Conservation (phyloP, 805 yeast genomes). For the Tetrapisispora arboricola region DNA sequence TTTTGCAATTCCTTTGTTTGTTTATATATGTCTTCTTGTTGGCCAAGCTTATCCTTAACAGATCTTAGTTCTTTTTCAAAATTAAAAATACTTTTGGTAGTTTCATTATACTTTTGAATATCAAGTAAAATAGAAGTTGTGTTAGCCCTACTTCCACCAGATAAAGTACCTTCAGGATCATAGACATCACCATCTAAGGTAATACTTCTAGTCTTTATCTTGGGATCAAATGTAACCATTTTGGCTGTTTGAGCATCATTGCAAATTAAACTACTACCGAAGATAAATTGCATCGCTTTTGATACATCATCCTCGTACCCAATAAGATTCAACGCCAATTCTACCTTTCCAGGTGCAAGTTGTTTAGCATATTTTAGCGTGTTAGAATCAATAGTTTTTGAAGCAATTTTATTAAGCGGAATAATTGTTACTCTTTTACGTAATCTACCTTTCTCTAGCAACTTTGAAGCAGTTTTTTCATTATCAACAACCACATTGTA, state of each 20-base stretch:
- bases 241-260: conserved; percentile 82
- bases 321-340: conserved; percentile 75
- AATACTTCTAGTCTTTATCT: conserved; percentile 68
- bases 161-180: conserved; percentile 91
- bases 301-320: conserved; percentile 60
- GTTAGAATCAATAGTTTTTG: conserved; percentile 43
- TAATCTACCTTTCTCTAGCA: conserved; percentile 69
- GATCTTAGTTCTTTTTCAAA: conserved; percentile 36
- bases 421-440: conserved; percentile 80
- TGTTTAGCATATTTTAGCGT: conserved; percentile 56
- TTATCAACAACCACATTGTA: conserved; percentile 87
- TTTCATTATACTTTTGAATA: conserved; percentile 53
- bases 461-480: conserved; percentile 72
- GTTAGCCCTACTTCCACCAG: conserved; percentile 81
- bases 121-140: conserved; percentile 49
- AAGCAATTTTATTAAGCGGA: conserved; percentile 77
- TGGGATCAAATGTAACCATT: conserved; percentile 75
- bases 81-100: conserved; percentile 31
- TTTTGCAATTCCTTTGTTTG: conserved; percentile 49
- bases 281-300: conserved; percentile 83
- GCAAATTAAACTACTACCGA: conserved; percentile 85
- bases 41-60: conserved; percentile 33
- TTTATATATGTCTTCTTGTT: conserved; percentile 35
- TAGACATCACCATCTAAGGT: conserved; percentile 89
- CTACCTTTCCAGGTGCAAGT: conserved; percentile 77